Evolutionary conservation across 129 eudicot species (phyloP), one percentile per base, ranked within the genome.

Genomic region (Mikania micrantha): DNA sequence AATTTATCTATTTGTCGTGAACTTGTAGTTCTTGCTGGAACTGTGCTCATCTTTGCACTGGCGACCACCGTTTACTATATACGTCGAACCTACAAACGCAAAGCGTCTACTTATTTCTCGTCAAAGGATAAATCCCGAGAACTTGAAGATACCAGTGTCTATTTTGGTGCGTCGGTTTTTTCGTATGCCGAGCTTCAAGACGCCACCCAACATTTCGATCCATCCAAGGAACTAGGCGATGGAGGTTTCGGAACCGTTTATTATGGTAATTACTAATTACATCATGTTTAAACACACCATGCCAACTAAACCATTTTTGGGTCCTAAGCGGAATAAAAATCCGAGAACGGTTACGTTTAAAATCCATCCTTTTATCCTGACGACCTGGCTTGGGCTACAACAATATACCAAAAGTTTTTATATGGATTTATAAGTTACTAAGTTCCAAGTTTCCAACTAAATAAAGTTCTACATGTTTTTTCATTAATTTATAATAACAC

Each of bases 241-340:
- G 94, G 94, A 38, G 89, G 88, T 22, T 83, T 71, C 31, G 88
- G 93, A 66, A 66, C 75, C 24, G 93, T 86, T 27, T 86, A 83
- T 48, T 56, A 83, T 38, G 93, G 93, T 82, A 44, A 80, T 49
- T 0, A 0, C 2, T 49, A 4, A 2, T 29, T 29, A 29, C 2
- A 4, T 2, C 4, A 2, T 2, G 2, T 2, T 29, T 29, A 2
- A 4, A 4, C 34, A 4, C 4, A 4, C 34, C 34, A 29, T 29
- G 4, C n/a, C n/a, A 29, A 4, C 2, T 29, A 29, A 4, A 2
- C 4, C 2, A 4, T 4, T 29, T 29, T 29, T 29, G 4, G 34
- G 2, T 29, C 2, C 34, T 4, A 29, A 29, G 4, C 34, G 34
- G 34, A 4, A 4, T 4, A 2, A 2, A 29, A 29, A 29, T 29